Percentiles rank a stretch among this genome's conserved stretches.
phyloP scores from a whole-genome alignment of 495 filamentous ascomycete species.

The Xylaria scruposa region DNA sequence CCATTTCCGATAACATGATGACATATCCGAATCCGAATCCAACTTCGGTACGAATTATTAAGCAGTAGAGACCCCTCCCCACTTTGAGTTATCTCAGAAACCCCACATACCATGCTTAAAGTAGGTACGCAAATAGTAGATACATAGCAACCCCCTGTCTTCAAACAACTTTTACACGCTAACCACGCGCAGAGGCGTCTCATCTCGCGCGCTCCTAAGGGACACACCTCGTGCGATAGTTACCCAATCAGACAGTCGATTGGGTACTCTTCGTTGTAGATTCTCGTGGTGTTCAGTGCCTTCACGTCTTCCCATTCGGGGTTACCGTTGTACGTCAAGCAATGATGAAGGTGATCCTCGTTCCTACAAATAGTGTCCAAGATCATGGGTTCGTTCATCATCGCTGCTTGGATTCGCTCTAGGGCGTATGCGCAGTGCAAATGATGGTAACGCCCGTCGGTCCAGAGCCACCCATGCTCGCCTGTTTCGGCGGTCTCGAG shows the following conservation, averaged over 20 bases:
- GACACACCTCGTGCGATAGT: not conserved
- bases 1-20: slow-evolving; percentile 1
- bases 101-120: too few relatives aligned
- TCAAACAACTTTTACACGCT: not conserved
- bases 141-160: not conserved
- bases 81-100: not conserved
- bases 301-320: slow-evolving; percentile 15
- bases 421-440: slow-evolving; percentile 18
- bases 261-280: slow-evolving; percentile 8
- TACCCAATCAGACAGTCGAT: slow-evolving; percentile 10
- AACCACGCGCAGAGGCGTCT: not conserved
- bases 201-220: not conserved
- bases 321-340: not conserved
- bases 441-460: slow-evolving; percentile 7
- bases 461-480: slow-evolving; percentile 13
- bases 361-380: slow-evolving; percentile 19
- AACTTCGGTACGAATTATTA: not conserved
- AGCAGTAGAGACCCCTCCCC: not conserved
- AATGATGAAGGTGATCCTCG: slow-evolving; percentile 17
- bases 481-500: slow-evolving; percentile 13
- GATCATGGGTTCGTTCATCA: not conserved
- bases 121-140: not conserved
- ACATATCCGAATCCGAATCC: slow-evolving; percentile 7
- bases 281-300: slow-evolving; percentile 18
- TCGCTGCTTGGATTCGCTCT: slow-evolving; percentile 6